Percentiles rank a stretch among this genome's conserved stretches.
These are phyloP conservation scores for Sporothrix curviconia DNA, from an alignment of 2,329 filamentous ascomycete genomes.

Conservation along the genomic window DNA sequence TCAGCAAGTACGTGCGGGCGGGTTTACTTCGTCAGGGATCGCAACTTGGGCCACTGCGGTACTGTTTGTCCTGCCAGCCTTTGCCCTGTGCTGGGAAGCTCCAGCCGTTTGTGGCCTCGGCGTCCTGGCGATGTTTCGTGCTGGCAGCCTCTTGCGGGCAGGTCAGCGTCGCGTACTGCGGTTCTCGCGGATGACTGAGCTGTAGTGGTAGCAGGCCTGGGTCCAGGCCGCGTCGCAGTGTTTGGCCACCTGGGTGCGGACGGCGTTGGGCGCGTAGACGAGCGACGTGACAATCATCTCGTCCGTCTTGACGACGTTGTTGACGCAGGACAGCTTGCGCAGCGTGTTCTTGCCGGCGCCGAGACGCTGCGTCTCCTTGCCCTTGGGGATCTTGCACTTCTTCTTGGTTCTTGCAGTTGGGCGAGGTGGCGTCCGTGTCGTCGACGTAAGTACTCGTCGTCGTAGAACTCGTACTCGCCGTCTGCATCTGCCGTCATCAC, in stretches of 20 bases:
- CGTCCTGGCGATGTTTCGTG: slow-evolving; percentile 4
- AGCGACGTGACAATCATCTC: slow-evolving; percentile 20
- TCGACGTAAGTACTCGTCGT: neutral
- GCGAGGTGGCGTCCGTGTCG: neutral
- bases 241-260: slow-evolving; percentile 10
- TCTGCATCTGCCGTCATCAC: neutral
- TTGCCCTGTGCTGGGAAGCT: slow-evolving; percentile 6
- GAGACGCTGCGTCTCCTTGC: neutral
- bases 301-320: slow-evolving; percentile 12
- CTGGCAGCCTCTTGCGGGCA: slow-evolving; percentile 14
- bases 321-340: slow-evolving; percentile 16
- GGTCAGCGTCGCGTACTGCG: slow-evolving; percentile 10
- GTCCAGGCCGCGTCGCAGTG: slow-evolving; percentile 15
- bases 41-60: slow-evolving; percentile 7
- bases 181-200: slow-evolving; percentile 19
- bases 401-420: neutral
- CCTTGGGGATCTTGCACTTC: slow-evolving; percentile 16
- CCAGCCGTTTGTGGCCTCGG: neutral
- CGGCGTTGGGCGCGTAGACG: slow-evolving; percentile 9
- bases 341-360: slow-evolving; percentile 17
- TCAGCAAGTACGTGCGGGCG: slow-evolving; percentile 11
- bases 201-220: slow-evolving; percentile 24
- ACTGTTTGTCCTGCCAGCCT: neutral
- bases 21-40: slow-evolving; percentile 17
- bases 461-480: slow-evolving; percentile 3